phyloP scores from a whole-genome alignment of 129 eudicot species.

The Sambucus nigra region DNA sequence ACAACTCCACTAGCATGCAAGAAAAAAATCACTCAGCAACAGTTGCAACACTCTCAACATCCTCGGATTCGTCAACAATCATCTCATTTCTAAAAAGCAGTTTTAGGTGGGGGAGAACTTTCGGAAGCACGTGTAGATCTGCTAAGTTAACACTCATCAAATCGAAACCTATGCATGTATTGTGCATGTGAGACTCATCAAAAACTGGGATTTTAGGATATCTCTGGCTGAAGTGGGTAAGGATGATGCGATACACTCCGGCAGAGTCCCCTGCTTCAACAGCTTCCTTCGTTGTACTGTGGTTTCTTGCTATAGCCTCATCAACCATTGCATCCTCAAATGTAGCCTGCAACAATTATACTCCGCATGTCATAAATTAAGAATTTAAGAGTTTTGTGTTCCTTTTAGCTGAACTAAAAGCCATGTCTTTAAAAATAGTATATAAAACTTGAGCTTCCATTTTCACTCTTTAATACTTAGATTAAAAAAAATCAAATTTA shows the following conservation, averaged over 20 bases:
- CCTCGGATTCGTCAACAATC: conserved; percentile 52
- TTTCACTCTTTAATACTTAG: no score
- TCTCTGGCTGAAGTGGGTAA: conserved; percentile 94
- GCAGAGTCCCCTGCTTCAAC: conserved; percentile 66
- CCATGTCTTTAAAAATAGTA: no score
- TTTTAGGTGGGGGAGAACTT: conserved; percentile 69
- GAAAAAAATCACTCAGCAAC: conserved; percentile 18
- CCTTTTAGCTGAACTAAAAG: no score
- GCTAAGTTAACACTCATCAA: conserved; percentile 95
- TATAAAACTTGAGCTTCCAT: no score
- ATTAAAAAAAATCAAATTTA: no score
- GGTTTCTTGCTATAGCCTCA: conserved; percentile 83
- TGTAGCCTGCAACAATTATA: conserved; percentile 53
- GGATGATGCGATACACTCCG: conserved; percentile 69
- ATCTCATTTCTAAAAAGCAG: conserved; percentile 60
- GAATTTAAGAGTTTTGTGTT: no score
- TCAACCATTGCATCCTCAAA: conserved; percentile 83
- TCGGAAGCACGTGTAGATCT: conserved; percentile 68
- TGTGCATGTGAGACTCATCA: conserved; percentile 61
- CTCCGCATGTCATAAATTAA: no score
- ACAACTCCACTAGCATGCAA: not conserved
- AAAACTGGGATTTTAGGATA: conserved; percentile 88
- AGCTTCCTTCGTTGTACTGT: conserved; percentile 79
- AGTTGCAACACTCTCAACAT: conserved; percentile 25
- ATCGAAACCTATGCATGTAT: conserved; percentile 84